Percentiles rank a stretch among this genome's conserved stretches.
Conservation (phyloP, 768 basidiomycete genomes). For the Psilocybe tampanensis region DNA sequence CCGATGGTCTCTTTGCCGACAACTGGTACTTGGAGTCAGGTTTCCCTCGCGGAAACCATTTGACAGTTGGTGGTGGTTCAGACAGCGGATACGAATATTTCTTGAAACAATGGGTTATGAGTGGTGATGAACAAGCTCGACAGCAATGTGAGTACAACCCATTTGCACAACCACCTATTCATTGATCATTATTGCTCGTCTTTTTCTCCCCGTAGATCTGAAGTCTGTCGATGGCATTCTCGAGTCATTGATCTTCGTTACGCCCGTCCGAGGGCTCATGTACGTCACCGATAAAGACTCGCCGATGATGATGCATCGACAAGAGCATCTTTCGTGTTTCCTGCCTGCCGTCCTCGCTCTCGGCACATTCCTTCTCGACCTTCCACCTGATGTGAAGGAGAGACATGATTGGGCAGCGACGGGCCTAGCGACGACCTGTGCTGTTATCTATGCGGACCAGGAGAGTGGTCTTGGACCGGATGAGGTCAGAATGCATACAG, state of each 20-base stretch:
- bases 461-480: constrained; percentile 71
- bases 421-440: constrained; percentile 71
- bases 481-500: constrained; percentile 36
- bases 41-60: constrained; percentile 31
- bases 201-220: constrained; percentile 44
- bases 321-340: constrained; percentile 75
- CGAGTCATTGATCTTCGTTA: constrained; percentile 56
- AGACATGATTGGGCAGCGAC: constrained; percentile 73
- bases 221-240: constrained; percentile 55
- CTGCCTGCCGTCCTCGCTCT: constrained; percentile 67
- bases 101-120: constrained; percentile 64
- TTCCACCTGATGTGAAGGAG: constrained; percentile 37
- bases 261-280: constrained; percentile 57
- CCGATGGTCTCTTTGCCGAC: constrained; percentile 36
- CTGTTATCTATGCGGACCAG: constrained; percentile 66
- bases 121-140: constrained; percentile 45
- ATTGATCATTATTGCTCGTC: neutral
- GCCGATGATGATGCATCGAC: constrained; percentile 38
- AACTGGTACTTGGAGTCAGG: constrained; percentile 28
- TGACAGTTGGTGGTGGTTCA: constrained; percentile 55
- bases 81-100: constrained; percentile 74
- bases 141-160: constrained; percentile 47
- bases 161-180: neutral
- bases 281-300: constrained; percentile 55
- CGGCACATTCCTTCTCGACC: constrained; percentile 51